phyloP scores from a whole-genome alignment of 164 flowering plant genomes.

The Aristolochia californica region DNA sequence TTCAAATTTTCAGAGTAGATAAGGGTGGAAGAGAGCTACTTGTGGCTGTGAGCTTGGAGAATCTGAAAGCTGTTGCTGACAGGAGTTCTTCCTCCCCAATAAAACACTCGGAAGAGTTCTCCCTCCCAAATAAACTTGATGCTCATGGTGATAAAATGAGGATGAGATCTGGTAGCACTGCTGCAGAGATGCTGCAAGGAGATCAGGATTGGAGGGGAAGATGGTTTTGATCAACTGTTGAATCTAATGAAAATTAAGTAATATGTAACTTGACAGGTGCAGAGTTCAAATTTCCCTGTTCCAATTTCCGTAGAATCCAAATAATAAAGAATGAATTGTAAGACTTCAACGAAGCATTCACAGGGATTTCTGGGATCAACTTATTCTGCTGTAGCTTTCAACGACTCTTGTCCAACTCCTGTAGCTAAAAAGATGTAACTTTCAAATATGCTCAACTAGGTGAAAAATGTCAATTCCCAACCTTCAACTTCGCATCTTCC shows the following conservation, averaged over 20 bases:
- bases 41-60: slow-evolving; percentile 86
- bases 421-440: too few relatives aligned
- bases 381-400: too few relatives aligned
- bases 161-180: slow-evolving; percentile 75
- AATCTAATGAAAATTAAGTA: too few relatives aligned
- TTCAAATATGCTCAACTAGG: too few relatives aligned
- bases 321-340: too few relatives aligned
- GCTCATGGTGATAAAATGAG: slow-evolving; percentile 81
- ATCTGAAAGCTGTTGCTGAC: slow-evolving; percentile 90
- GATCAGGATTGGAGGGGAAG: slow-evolving; percentile 71
- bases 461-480: too few relatives aligned
- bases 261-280: slow-evolving; percentile 29
- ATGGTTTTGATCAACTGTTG: slow-evolving; percentile 66
- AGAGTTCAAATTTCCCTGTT: background rate
- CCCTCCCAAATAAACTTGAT: slow-evolving; percentile 68
- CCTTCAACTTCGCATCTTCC: too few relatives aligned
- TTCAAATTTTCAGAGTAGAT: slow-evolving; percentile 48
- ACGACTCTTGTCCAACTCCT: too few relatives aligned
- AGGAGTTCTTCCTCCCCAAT: slow-evolving; percentile 65
- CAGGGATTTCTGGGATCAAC: too few relatives aligned
- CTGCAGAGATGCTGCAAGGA: slow-evolving; percentile 86
- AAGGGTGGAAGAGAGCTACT: slow-evolving; percentile 79
- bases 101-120: slow-evolving; percentile 87
- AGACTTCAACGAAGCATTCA: too few relatives aligned
- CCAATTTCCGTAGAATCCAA: too few relatives aligned